Evolutionary conservation across 345 rosid genomes (phyloP), one percentile per base, ranked within the genome.

Genomic region (Heritiera littoralis): DNA sequence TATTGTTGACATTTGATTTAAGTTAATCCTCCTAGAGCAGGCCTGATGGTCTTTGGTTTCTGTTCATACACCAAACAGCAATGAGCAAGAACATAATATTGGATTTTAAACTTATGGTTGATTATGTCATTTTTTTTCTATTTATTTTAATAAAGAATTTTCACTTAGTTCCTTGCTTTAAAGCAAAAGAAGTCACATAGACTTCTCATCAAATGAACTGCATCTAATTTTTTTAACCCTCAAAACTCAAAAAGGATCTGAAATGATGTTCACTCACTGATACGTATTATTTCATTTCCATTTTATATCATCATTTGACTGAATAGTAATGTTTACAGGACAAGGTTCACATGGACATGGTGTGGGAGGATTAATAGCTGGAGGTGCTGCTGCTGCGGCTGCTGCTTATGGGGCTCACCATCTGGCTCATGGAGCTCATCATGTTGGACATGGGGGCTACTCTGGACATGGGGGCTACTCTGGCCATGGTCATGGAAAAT

Each of bases 381-480:
- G 98, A 66, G 94, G 91, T 9, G 91, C 86, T 1, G 92, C 97
- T 0, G 95, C 89, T 6, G 97, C 92, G 0, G 96, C 94, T 1
- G 91, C 92, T 9, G 90, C 88, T 51, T 94, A 88, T 40, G 87
- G 93, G 77, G 90, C 94, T 72, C 95, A 91, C 82, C 94, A 89
- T 59, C 6, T 90, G 70, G 40, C 90, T 40, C 98, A 92, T 3
- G 92, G 95, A 40, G 20, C 43, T 15, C 75, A 68, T 67, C 32
- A 78, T 67, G 6, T 48, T 58, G 80, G 7, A 4, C 75, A 68
- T 58, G 67, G 74, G 40, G 74, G 67, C 55, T 84, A 68, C 78
- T 66, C 83, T 55, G 92, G 91, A 80, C 81, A 84, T 59, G 88
- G 93, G 38, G 38, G 38, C 38, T 41, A 3, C 77, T 60, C 82